Evolutionary conservation across 768 basidiomycete genomes (phyloP).

Genomic region (Lyophyllum decastes): DNA sequence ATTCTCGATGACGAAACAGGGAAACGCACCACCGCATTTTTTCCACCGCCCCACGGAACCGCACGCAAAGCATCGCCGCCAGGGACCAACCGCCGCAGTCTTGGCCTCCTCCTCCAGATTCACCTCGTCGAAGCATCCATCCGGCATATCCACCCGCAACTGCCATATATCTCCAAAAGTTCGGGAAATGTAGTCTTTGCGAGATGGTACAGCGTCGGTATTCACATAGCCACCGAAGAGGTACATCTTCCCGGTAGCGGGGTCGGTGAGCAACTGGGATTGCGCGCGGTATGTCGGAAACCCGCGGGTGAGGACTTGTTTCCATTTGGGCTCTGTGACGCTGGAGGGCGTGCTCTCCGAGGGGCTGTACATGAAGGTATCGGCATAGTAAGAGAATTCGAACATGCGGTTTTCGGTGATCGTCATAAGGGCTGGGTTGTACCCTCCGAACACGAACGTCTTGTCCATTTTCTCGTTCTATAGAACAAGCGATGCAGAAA

Average conservation of each 20-base stretch:
- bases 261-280: slow-evolving; percentile 31
- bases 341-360: slow-evolving; percentile 9
- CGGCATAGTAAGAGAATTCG: slow-evolving; percentile 39
- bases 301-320: slow-evolving; percentile 38
- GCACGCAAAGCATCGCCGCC: slow-evolving; percentile 40
- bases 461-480: slow-evolving; percentile 35
- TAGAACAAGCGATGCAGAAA: neutral
- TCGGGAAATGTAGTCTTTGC: slow-evolving; percentile 25
- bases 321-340: slow-evolving; percentile 25
- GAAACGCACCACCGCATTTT: slow-evolving; percentile 38
- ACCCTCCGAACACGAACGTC: slow-evolving; percentile 40
- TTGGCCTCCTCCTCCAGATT: slow-evolving; percentile 37
- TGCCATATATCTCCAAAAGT: slow-evolving; percentile 41
- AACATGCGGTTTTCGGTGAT: slow-evolving; percentile 18
- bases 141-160: slow-evolving; percentile 34
- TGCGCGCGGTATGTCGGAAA: slow-evolving; percentile 43
- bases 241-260: slow-evolving; percentile 34
- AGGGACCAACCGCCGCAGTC: slow-evolving; percentile 35
- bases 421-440: slow-evolving; percentile 31
- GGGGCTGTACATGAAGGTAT: slow-evolving; percentile 37
- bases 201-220: slow-evolving; percentile 33
- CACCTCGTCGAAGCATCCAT: slow-evolving; percentile 37
- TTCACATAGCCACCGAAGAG: slow-evolving; percentile 44
- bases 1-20: neutral
- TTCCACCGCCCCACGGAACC: slow-evolving; percentile 38